Base-by-base conservation (phyloP, 768 basidiomycete species). In the Suillus cothurnatus region DNA sequence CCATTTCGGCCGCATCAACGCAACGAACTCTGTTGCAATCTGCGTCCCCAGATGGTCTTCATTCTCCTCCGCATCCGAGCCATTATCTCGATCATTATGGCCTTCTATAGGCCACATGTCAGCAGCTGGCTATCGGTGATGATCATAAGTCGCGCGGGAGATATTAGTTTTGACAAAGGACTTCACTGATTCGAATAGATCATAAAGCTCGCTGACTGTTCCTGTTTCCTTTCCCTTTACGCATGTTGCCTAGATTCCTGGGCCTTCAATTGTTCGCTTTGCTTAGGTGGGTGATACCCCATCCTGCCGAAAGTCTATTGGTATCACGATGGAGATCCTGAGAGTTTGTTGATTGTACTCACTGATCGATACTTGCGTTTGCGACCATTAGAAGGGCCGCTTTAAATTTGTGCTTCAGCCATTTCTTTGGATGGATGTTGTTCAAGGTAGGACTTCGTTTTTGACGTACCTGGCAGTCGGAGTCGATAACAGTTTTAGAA, bases 1-100 rank as follows among this genome's bases (percentile, higher is more conserved):
- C 69, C 77, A 81, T 67, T 83, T 84, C 21, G 90, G 88, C 28
- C 83, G 82, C 75, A 92, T 92, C 72, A 94, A 84, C 1, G 85
- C 81, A 38, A 85, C 86, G 1, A 94, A 79, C 73, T 95, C 93
- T 58, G 82, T 88, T 14, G 85, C 86, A 43, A 95, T 84, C 68
- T 90, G 88, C 50, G 82, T 83, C 72, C 94, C 93, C 17, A 93
- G 76, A 66, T 87, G 86, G 15, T 84, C 79, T 9, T 76, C 76
- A 14, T 78, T 79, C 14, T 74, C 78, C 6, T 79, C 82, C 5
- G 70, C 74, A 17, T 81, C 80, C 0, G 73, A 73, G n/a, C 70
- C 71, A 41, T 73, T 69, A 0, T 69, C 66, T n/a, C 61, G 76
- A 55, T 72, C 73, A 15, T 61, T 71, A 3, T 69, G 69, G 15